These are phyloP conservation scores for Suillus americanus DNA, from an alignment of 768 basidiomycete species.

Conservation along the genomic window DNA sequence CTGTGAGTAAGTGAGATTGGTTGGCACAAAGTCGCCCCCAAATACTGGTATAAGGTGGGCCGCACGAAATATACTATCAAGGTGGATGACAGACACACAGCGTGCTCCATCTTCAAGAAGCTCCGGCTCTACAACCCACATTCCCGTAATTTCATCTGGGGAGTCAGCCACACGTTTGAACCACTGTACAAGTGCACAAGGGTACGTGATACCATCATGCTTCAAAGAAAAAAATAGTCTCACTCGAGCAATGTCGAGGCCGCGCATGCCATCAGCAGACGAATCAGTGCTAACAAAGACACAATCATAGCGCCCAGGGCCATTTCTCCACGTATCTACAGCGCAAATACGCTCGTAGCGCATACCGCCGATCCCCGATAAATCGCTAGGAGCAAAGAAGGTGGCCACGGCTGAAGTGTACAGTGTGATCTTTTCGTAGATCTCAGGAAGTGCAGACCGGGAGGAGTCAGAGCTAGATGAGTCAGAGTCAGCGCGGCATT, in stretches of 20 bases:
- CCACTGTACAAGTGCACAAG: too few species aligned
- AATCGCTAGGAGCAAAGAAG: background rate
- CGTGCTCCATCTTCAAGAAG: too few species aligned
- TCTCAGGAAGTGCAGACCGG: background rate
- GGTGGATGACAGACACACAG: too few species aligned
- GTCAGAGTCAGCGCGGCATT: background rate
- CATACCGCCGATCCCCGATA: background rate
- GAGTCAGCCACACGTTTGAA: too few species aligned
- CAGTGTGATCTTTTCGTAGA: background rate
- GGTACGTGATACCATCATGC: too few species aligned
- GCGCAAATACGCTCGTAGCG: background rate
- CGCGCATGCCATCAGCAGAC: background rate
- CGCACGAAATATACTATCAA: background rate
- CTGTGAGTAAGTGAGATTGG: background rate
- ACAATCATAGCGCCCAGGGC: background rate
- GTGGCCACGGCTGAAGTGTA: background rate
- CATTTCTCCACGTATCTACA: background rate
- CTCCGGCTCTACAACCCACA: too few species aligned
- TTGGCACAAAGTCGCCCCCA: background rate
- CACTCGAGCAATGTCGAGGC: background rate
- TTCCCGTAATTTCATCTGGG: too few species aligned
- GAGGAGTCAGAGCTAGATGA: background rate
- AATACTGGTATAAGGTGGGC: background rate
- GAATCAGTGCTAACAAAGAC: background rate
- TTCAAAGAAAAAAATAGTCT: too few species aligned